Evolutionary conservation across 192 early-diverging fungal genomes (phyloP).

Genomic region (Oehlia diaphana): DNA sequence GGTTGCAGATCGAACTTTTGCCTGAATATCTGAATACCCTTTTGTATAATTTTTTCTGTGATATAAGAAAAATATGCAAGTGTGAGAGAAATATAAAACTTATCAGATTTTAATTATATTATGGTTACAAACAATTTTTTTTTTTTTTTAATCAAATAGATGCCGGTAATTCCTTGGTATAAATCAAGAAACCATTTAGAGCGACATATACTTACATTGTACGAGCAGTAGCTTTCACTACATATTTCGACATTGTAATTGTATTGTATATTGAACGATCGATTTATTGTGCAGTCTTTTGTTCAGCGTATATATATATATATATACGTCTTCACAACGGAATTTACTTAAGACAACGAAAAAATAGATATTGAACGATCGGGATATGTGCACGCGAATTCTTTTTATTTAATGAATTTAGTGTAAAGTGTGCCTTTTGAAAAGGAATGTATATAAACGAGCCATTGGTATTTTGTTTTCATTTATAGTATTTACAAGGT

Average conservation of each 20-base stretch:
- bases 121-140: too few relatives aligned
- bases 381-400: too few relatives aligned
- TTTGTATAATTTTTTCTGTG: conserved; percentile 84
- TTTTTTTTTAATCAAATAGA: neutral
- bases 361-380: too few relatives aligned
- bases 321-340: neutral
- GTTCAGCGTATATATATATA: neutral
- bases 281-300: too few relatives aligned
- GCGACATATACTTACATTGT: neutral
- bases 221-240: neutral
- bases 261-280: too few relatives aligned
- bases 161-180: neutral
- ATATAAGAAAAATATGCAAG: neutral
- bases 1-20: conserved; percentile 85
- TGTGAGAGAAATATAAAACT: neutral
- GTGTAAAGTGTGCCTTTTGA: too few relatives aligned
- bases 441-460: too few relatives aligned
- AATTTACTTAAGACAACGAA: neutral
- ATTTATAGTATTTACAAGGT: too few relatives aligned
- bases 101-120: neutral
- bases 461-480: too few relatives aligned
- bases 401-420: too few relatives aligned
- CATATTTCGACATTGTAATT: neutral
- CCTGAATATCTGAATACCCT: conserved; percentile 90
- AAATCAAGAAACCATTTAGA: neutral